Percentiles rank a stretch among this genome's conserved stretches.
Evolutionary conservation across 2,329 filamentous ascomycete species (phyloP).

Genomic region (Coleophoma cylindrospora): DNA sequence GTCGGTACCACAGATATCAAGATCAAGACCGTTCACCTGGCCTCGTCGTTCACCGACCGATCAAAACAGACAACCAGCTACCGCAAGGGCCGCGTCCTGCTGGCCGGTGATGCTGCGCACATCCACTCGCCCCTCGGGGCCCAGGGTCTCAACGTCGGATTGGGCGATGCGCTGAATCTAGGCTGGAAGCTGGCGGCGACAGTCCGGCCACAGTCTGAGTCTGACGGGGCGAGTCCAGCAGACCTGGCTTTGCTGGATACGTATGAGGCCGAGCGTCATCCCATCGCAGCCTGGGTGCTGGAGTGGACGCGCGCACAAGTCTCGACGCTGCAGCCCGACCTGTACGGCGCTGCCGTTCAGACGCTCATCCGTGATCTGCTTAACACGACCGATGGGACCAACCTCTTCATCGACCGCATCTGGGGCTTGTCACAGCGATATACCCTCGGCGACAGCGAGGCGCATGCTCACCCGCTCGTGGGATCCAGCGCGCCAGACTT

Average conservation of each 20-base stretch:
- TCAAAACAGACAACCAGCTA: constrained; percentile 15
- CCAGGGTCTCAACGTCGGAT: constrained; percentile 22
- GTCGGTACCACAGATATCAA: constrained; percentile 16
- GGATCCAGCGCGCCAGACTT: constrained; percentile 27
- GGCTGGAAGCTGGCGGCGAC: constrained; percentile 34
- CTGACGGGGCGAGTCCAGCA: constrained; percentile 1
- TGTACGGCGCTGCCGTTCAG: constrained; percentile 21
- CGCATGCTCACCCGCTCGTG: constrained; percentile 24
- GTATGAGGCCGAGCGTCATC: constrained; percentile 30
- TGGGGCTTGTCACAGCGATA: constrained; percentile 31
- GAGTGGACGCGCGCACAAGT: constrained; percentile 34
- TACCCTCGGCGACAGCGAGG: constrained; percentile 12
- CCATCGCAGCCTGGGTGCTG: constrained; percentile 27
- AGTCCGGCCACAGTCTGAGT: constrained; percentile 11
- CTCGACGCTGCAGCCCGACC: constrained; percentile 23
- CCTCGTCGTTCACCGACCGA: constrained; percentile 20
- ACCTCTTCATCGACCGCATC: constrained; percentile 25
- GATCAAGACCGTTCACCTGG: constrained; percentile 20
- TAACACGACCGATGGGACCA: constrained; percentile 24
- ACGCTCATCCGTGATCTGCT: constrained; percentile 22
- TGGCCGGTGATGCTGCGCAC: constrained; percentile 29
- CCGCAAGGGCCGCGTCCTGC: constrained; percentile 18
- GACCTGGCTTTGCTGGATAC: constrained; percentile 25
- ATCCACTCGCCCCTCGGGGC: constrained; percentile 15
- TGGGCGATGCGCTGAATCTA: constrained; percentile 33